Percentiles rank a stretch among this genome's conserved stretches.
Conservation (phyloP, 2,329 filamentous ascomycete genomes). For the Fusarium marasasianum region DNA sequence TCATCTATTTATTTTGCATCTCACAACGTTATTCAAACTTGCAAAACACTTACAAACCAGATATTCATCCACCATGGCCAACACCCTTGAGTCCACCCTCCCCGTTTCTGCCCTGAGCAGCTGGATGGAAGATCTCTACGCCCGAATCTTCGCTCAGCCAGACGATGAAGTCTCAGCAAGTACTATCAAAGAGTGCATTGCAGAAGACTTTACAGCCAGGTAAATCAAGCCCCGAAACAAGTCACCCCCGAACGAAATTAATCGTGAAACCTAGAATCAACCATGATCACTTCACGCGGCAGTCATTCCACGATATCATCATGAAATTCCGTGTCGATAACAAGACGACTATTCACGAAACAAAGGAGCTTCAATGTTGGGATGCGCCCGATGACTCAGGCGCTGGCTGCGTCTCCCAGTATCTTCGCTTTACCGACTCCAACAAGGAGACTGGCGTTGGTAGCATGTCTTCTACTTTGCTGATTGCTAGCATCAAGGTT, state of each 20-base stretch:
- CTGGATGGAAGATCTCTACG: background rate
- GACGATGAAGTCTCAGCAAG: background rate
- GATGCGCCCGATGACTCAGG: background rate
- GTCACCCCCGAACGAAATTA: background rate
- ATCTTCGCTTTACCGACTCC: background rate
- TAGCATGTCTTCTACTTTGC: background rate
- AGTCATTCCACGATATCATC: background rate
- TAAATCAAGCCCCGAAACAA: background rate
- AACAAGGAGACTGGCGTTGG: background rate
- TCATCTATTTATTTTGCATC: rapidly evolving
- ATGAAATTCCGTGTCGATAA: background rate
- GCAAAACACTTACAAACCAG: rapidly evolving
- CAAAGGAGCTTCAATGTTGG: background rate
- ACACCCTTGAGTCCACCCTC: rapidly evolving
- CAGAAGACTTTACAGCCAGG: background rate
- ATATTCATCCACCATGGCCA: background rate
- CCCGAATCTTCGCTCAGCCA: background rate
- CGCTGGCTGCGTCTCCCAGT: background rate
- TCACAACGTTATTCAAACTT: rapidly evolving
- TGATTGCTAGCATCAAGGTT: background rate
- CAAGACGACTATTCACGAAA: background rate
- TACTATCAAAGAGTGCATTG: rapidly evolving
- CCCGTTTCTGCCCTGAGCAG: background rate
- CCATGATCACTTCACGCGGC: background rate
- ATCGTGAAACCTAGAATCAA: rapidly evolving